A percentile compares a stretch with the other conserved stretches of the same genome.
Conservation (phyloP, 176 grass and related monocot species). For the Ensete ventricosum region DNA sequence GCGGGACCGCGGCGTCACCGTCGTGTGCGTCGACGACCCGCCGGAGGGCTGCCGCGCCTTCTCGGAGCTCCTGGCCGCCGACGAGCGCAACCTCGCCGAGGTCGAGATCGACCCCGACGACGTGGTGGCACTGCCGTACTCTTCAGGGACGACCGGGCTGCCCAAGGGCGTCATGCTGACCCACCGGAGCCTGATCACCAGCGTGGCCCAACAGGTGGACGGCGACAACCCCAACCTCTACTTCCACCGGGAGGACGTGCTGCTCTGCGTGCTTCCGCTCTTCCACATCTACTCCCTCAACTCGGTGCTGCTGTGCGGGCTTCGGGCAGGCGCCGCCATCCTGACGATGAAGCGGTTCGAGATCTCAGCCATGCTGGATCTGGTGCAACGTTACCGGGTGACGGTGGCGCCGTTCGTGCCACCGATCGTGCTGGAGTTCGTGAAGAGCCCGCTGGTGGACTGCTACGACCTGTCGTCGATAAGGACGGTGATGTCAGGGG, state of each 20-base stretch:
- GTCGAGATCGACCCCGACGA: background rate
- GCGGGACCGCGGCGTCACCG: background rate
- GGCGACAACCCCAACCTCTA: conserved; percentile 85
- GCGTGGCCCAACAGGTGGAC: conserved; percentile 6
- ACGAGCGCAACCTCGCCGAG: background rate
- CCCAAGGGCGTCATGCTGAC: conserved; percentile 7
- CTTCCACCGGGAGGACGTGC: conserved; percentile 60
- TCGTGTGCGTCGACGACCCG: background rate
- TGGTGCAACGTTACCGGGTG: conserved; percentile 35
- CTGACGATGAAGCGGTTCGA: conserved; percentile 85
- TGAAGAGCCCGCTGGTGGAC: conserved; percentile 18
- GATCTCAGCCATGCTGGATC: conserved; percentile 33
- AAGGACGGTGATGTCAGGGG: background rate
- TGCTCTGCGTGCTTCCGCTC: conserved; percentile 68
- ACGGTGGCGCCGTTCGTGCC: conserved; percentile 74
- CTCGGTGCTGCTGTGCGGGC: conserved; percentile 65
- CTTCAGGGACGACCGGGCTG: background rate
- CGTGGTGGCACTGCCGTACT: conserved; percentile 5
- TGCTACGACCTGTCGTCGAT: conserved; percentile 12
- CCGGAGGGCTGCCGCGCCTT: background rate
- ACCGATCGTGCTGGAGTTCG: conserved; percentile 84
- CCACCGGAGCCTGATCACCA: conserved; percentile 7
- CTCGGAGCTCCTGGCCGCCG: background rate
- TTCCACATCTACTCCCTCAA: conserved; percentile 99
- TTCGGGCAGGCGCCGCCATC: conserved; percentile 50